Evolutionary conservation across 1,284 basidiomycete genomes (phyloP).

Genomic region (Dichomitus squalens): DNA sequence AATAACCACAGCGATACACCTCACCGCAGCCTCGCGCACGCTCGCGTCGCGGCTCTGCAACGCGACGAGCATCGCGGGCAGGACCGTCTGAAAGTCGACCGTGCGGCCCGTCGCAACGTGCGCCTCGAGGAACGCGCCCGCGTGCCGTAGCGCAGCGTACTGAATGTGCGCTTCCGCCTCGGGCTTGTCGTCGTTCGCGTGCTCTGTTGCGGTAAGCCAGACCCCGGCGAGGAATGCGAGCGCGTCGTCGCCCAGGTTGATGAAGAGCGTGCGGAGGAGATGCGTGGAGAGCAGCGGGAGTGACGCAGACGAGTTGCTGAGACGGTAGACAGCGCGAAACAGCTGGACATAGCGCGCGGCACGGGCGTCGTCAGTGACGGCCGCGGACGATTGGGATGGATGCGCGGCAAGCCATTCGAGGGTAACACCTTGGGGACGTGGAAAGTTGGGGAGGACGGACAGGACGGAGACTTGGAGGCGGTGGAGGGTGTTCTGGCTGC

Average conservation of each 20-base stretch:
- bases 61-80: constrained; percentile 78
- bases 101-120: constrained; percentile 56
- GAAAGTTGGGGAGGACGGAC: constrained; percentile 47
- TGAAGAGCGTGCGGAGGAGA: constrained; percentile 70
- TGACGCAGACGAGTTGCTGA: constrained; percentile 57
- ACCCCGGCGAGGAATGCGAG: constrained; percentile 82
- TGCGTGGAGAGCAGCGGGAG: constrained; percentile 50
- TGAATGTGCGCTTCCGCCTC: constrained; percentile 36
- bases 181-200: constrained; percentile 11
- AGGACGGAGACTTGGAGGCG: constrained; percentile 61
- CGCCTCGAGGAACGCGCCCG: constrained; percentile 80
- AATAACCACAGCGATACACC: constrained; percentile 57
- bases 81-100: constrained; percentile 84
- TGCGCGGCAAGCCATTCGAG: constrained; percentile 51
- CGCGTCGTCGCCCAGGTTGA: constrained; percentile 67
- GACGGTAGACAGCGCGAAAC: constrained; percentile 60
- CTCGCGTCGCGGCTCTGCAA: constrained; percentile 55
- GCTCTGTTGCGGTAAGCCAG: constrained; percentile 43
- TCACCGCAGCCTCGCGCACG: constrained; percentile 66
- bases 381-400: not conserved
- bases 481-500: constrained; percentile 52
- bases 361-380: not conserved
- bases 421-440: constrained; percentile 42
- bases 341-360: constrained; percentile 50
- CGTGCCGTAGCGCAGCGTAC: constrained; percentile 59